Evolutionary conservation across 192 early-diverging fungal genomes (phyloP), one percentile per base, ranked within the genome.

Genomic region (Phlyctochytrium planicorne): DNA sequence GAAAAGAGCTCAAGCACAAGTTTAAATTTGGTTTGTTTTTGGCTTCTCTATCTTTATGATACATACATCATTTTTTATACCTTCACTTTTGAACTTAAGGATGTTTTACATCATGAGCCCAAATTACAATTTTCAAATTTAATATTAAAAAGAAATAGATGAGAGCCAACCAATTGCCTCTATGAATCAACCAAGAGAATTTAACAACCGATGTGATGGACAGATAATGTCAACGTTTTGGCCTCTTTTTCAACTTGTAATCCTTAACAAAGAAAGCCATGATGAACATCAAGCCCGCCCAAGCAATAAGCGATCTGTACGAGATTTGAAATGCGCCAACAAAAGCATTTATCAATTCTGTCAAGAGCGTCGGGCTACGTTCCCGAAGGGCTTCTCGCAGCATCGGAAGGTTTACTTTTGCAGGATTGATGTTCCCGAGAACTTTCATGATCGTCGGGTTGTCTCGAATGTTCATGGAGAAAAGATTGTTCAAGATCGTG

Each of bases 401-500:
- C 53, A n/a, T 50, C 53, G n/a, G 25, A 33, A 23, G 53, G 52
- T n/a, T 57, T 25, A 2, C 55, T 34, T 59, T 37, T 32, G n/a
- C 25, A 2, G 55, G 55, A 25, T 57, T 27, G 4, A 20, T 10
- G 6, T 27, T 27, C 12, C 6, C 55, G 1, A 71, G 27, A 3
- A 23, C 23, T 30, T 29, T 17, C 27, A 2, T 24, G 2, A 71
- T 35, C 0, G 29, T 47, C 20, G 56, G 63, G 16, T 29, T 12
- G n/a, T 23, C 32, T 14, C 47, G 36, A n/a, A 90, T 68, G 10
- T 78, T 75, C 62, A 83, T 78, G 63, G 30, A 36, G 16, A 83
- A 61, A n/a, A 71, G 36, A 37, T 83, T 81, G 73, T 90, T 90
- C 74, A 91, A 85, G 53, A 90, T 75, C 23, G 89, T 79, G 24